phyloP scores from a whole-genome alignment of 495 filamentous ascomycete genomes.

The Xanthoparmelia taractica region DNA sequence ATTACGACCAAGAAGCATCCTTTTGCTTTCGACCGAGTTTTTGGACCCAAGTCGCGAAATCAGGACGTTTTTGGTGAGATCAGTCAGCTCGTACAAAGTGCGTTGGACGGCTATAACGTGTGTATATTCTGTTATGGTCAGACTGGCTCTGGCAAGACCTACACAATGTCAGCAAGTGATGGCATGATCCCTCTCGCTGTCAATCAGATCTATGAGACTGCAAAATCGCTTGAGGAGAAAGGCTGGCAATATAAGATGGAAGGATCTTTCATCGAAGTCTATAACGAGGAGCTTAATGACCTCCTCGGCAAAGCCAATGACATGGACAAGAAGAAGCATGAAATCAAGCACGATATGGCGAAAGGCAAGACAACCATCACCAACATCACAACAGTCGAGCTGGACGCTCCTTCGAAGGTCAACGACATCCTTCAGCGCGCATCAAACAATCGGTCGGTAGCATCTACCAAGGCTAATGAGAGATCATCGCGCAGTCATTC shows the following conservation, averaged over 20 bases:
- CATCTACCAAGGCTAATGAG: conserved; percentile 94
- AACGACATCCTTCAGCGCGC: conserved; percentile 70
- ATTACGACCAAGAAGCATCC: conserved; percentile 66
- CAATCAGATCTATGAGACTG: conserved; percentile 84
- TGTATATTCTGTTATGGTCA: conserved; percentile 99
- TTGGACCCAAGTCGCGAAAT: conserved; percentile 69
- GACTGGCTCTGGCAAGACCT: conserved; percentile 93
- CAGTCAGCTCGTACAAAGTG: conserved; percentile 92
- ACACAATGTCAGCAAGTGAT: conserved; percentile 86
- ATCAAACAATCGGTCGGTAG: conserved; percentile 76
- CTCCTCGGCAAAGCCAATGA: conserved; percentile 71
- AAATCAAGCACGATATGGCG: conserved; percentile 79
- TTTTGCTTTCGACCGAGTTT: conserved; percentile 92
- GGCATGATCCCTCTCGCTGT: conserved; percentile 96
- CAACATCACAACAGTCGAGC: conserved; percentile 66
- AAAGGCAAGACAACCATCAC: conserved; percentile 78
- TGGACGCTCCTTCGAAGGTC: conserved; percentile 73
- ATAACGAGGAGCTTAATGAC: conserved; percentile 96
- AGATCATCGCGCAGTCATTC: conserved; percentile 89
- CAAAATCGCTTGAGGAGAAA: conserved; percentile 72
- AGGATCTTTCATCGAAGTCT: conserved; percentile 96
- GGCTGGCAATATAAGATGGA: conserved; percentile 94
- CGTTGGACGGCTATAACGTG: conserved; percentile 96
- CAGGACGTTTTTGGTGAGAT: conserved; percentile 91
- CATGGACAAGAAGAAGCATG: conserved; percentile 77